Evolutionary conservation across 2,329 filamentous ascomycete genomes (phyloP).

Genomic region (Seiridium unicorne): DNA sequence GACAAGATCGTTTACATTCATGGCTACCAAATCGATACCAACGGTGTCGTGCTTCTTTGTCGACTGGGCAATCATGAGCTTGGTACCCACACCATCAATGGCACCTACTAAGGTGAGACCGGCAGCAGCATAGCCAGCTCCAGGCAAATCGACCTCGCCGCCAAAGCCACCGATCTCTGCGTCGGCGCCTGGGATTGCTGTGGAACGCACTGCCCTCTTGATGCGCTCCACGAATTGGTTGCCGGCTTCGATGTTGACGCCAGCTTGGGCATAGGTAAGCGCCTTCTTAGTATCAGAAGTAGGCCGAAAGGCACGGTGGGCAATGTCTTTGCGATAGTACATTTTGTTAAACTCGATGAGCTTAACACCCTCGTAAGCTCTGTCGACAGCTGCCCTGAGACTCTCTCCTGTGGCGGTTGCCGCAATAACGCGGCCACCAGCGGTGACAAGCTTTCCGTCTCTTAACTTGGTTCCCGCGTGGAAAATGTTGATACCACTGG

Average conservation of each 20-base stretch:
- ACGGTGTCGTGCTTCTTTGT: constrained; percentile 92
- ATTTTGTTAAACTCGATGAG: constrained; percentile 82
- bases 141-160: constrained; percentile 76
- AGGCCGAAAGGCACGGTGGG: constrained; percentile 66
- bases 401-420: constrained; percentile 75
- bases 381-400: constrained; percentile 78
- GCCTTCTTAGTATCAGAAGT: constrained; percentile 40
- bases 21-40: constrained; percentile 93
- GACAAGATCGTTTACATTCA: constrained; percentile 98
- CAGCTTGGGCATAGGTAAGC: constrained; percentile 89
- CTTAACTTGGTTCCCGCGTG: constrained; percentile 81
- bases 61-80: constrained; percentile 91
- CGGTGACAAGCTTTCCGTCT: constrained; percentile 65
- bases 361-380: constrained; percentile 82
- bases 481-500: constrained; percentile 69
- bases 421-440: constrained; percentile 90
- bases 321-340: constrained; percentile 93
- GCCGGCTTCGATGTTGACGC: constrained; percentile 91
- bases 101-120: constrained; percentile 81
- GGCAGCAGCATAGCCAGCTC: constrained; percentile 64
- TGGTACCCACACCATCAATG: constrained; percentile 93
- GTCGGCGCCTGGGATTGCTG: constrained; percentile 81
- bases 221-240: constrained; percentile 92
- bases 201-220: constrained; percentile 84
- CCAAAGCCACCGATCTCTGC: constrained; percentile 95